Conservation (phyloP, 2,329 filamentous ascomycete genomes). For the Ophiostoma himal-ulmi region DNA sequence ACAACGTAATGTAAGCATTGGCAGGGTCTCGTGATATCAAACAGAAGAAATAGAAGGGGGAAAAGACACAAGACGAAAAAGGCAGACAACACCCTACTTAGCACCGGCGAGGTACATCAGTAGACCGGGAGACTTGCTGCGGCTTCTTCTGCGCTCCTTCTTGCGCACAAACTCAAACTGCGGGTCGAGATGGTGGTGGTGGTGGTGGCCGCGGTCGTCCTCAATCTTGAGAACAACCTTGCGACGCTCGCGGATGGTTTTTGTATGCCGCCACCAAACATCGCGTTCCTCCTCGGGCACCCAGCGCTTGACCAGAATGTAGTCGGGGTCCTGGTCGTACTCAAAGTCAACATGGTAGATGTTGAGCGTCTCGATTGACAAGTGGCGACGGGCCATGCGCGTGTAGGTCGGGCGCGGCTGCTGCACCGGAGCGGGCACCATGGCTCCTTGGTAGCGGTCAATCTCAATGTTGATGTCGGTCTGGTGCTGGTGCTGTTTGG, state of each 20-base stretch:
- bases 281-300: slow-evolving; percentile 67
- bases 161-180: slow-evolving; percentile 52
- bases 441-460: neutral
- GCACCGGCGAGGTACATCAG: slow-evolving; percentile 54
- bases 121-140: slow-evolving; percentile 52
- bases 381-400: slow-evolving; percentile 55
- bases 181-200: slow-evolving; percentile 36
- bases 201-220: slow-evolving; percentile 40
- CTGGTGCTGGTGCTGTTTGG: neutral
- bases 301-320: slow-evolving; percentile 64
- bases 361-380: slow-evolving; percentile 57
- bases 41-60: slow-evolving; percentile 1
- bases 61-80: neutral
- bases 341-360: slow-evolving; percentile 53
- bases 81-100: slow-evolving; percentile 18
- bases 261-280: slow-evolving; percentile 66
- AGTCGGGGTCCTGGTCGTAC: slow-evolving; percentile 60
- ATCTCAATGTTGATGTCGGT: slow-evolving; percentile 25
- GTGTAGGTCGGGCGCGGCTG: slow-evolving; percentile 48
- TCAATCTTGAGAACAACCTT: slow-evolving; percentile 45
- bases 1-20: neutral
- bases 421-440: neutral
- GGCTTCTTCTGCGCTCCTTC: slow-evolving; percentile 51
- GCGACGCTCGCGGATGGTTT: slow-evolving; percentile 53
- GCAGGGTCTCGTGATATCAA: neutral